Conservation (phyloP, 768 basidiomycete genomes). For the Clathrus columnatus region DNA sequence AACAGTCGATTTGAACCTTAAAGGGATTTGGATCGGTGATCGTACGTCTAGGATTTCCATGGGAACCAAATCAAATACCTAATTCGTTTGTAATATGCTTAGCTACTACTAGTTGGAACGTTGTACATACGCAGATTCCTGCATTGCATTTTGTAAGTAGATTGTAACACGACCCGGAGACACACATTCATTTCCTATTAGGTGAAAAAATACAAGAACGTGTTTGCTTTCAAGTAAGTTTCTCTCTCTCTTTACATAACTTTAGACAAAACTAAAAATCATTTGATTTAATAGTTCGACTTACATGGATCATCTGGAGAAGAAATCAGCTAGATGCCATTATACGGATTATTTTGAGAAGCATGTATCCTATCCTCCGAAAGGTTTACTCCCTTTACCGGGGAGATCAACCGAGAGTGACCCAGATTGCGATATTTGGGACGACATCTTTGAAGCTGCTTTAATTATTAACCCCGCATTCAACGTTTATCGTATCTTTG, state of each 20-base stretch:
- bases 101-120: conserved; percentile 42
- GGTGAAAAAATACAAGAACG: conserved; percentile 50
- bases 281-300: conserved; percentile 38
- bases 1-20: conserved; percentile 45
- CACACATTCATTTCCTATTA: not conserved
- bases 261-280: not conserved
- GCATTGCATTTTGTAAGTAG: conserved; percentile 54
- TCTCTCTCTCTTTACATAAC: not conserved
- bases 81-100: no score
- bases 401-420: conserved; percentile 40
- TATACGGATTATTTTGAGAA: conserved; percentile 55
- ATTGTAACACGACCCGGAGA: not conserved
- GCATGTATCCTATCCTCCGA: conserved; percentile 59
- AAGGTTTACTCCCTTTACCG: conserved; percentile 58
- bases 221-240: conserved; percentile 65
- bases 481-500: conserved; percentile 70
- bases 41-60: not conserved
- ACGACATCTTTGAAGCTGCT: conserved; percentile 54
- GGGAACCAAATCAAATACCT: no score
- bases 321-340: conserved; percentile 43
- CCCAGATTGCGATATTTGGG: conserved; percentile 60
- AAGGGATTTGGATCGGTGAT: conserved; percentile 44
- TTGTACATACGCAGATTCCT: conserved; percentile 62
- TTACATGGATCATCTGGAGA: conserved; percentile 51
- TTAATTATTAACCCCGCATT: conserved; percentile 64